Evolutionary conservation across 306 rosid genomes (phyloP), one percentile per base, ranked within the genome.

Genomic region (Trifolium subterraneum): DNA sequence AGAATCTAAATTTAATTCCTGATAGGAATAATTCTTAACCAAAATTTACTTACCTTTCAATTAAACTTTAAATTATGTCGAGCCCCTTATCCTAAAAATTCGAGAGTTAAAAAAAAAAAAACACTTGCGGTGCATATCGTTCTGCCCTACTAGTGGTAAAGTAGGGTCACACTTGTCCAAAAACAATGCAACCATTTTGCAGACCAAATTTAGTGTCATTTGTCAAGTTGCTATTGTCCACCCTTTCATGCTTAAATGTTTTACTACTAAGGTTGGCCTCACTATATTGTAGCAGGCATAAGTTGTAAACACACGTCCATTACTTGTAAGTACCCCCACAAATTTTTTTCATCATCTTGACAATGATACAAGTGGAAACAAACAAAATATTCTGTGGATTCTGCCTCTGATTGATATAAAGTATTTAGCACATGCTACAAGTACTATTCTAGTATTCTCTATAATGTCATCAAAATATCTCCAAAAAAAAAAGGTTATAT

Each of bases 181-280:
- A 42, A 68, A 29, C 60, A 81, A 76, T 74, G 87, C 85, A 78
- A 33, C 80, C 70, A 67, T 76, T 70, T 36, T 47, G 55, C 79
- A 73, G 86, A 86, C 90, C 81, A 80, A 25, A 78, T 71, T 41
- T 78, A 76, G 84, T 84, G 85, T 71, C 64, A 75, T 67, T 55
- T 81, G 75, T 74, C 74, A 71, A 70, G 76, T 55, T 80, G 70
- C 73, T 59, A 72, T 48, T 78, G 81, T 85, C 84, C 79, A 73
- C 56, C 66, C 20, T 22, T 2, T 22, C 15, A 18, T 75, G 41
- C 15, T 29, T 25, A 42, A 62, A 41, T 62, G 47, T 31, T 31
- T 41, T 63, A 5, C 62, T 64, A 13, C 18, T 42, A 7, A 67
- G 35, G 25, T 4, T 35, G 52, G 23, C 61, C 60, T 61, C 75